These are phyloP conservation scores for Hyaloscypha finlandica DNA, from an alignment of 495 filamentous ascomycete species.

Conservation along the genomic window DNA sequence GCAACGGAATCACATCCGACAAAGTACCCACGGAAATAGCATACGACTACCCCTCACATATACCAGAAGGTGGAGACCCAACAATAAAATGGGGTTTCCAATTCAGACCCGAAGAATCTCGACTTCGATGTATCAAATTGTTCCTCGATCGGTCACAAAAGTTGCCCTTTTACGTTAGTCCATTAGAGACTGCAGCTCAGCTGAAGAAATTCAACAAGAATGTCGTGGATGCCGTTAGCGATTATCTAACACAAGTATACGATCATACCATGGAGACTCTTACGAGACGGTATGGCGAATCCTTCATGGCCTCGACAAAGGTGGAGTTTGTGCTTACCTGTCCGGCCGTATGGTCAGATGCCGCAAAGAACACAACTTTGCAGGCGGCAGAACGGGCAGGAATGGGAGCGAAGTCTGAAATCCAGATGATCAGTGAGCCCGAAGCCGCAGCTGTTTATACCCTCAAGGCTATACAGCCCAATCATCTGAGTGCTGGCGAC, in stretches of 20 bases:
- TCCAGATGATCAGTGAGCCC: conserved; percentile 72
- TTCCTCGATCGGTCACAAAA: conserved; percentile 79
- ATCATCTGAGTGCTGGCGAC: conserved; percentile 61
- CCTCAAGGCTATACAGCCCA: conserved; percentile 67
- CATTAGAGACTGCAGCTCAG: conserved; percentile 71
- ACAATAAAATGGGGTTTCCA: conserved; percentile 74
- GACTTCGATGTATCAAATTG: conserved; percentile 77
- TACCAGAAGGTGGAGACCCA: conserved; percentile 37
- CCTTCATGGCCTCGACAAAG: conserved; percentile 60
- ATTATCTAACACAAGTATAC: conserved; percentile 70
- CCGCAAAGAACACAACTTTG: conserved; percentile 67
- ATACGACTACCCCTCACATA: conserved; percentile 47
- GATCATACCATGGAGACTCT: conserved; percentile 74
- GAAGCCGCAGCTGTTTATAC: conserved; percentile 78
- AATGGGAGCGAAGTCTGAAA: conserved; percentile 59
- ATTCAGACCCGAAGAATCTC: conserved; percentile 71
- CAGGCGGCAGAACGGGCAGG: conserved; percentile 67
- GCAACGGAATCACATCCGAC: conserved; percentile 70
- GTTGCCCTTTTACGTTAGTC: conserved; percentile 74
- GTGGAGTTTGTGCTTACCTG: conserved; percentile 74
- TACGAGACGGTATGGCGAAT: conserved; percentile 61
- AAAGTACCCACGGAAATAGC: conserved; percentile 67
- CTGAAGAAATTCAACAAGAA: conserved; percentile 64
- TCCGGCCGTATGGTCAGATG: conserved; percentile 79
- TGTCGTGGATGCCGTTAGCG: conserved; percentile 61